Conservation (phyloP, 78 protist species). For the Corallochytrium limacisporum region DNA sequence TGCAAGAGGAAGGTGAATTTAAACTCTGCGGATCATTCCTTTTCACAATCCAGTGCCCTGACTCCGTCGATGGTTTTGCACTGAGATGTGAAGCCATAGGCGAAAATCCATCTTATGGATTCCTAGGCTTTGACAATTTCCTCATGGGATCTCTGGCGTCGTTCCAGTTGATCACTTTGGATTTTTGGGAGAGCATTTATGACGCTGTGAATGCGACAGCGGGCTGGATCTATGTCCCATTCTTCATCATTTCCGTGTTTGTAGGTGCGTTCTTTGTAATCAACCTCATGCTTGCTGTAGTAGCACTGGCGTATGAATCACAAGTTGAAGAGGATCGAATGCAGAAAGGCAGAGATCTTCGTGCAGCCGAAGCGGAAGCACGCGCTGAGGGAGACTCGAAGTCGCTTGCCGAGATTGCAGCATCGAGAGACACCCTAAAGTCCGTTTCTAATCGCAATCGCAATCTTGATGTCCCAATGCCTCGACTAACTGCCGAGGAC, state of each 20-base stretch:
- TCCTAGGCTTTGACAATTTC: background rate
- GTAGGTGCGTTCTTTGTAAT: constrained; percentile 10
- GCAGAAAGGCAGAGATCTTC: background rate
- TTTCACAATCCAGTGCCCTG: too few species aligned
- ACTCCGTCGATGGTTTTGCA: background rate
- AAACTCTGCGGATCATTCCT: too few species aligned
- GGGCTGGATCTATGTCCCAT: background rate
- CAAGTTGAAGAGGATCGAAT: background rate
- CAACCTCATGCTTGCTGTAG: constrained; percentile 24
- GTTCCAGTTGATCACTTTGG: constrained; percentile 20
- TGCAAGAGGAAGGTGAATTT: too few species aligned
- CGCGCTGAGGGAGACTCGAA: background rate
- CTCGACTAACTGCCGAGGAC: background rate
- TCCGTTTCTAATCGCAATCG: background rate
- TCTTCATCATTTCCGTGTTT: constrained; percentile 1
- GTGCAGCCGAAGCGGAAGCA: background rate
- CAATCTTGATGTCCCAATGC: background rate
- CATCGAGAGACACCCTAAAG: too few species aligned
- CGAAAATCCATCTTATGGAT: background rate
- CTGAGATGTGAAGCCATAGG: background rate
- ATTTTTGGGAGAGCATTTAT: constrained; percentile 32
- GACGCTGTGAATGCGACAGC: background rate
- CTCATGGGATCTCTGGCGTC: constrained; percentile 1
- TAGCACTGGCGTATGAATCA: background rate
- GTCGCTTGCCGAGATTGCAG: too few species aligned